These are phyloP conservation scores for Aspergillus carlsbadensis DNA, from an alignment of 495 filamentous ascomycete species.

Conservation along the genomic window DNA sequence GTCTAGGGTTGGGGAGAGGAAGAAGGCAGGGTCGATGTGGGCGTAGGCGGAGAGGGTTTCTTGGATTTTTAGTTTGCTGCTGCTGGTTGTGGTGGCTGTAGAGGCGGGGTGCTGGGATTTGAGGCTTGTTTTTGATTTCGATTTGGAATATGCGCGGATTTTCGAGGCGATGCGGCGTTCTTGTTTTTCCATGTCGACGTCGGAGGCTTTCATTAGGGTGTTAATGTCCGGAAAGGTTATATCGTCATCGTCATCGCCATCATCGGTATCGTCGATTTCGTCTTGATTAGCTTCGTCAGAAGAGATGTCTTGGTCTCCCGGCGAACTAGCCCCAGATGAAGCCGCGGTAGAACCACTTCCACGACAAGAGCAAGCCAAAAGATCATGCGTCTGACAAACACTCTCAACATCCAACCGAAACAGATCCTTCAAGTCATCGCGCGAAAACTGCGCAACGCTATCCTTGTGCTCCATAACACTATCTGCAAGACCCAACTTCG, in stretches of 20 bases:
- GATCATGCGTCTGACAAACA: conserved; percentile 63
- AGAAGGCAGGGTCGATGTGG: conserved; percentile 60
- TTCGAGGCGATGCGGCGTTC: conserved; percentile 41
- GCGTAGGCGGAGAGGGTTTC: conserved; percentile 64
- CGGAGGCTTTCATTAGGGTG: conserved; percentile 53
- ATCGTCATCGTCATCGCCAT: conserved; percentile 38
- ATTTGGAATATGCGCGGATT: conserved; percentile 14
- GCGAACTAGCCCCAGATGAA: not conserved
- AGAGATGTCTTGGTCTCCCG: conserved; percentile 15
- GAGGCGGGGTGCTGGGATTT: too few relatives aligned
- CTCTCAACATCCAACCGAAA: conserved; percentile 65
- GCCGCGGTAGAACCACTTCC: conserved; percentile 47
- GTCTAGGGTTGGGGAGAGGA: conserved; percentile 19
- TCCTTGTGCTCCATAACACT: conserved; percentile 66
- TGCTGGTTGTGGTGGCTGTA: not conserved
- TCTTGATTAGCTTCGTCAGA: conserved; percentile 25
- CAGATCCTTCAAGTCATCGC: conserved; percentile 67
- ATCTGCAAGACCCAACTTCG: conserved; percentile 70
- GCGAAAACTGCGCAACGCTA: conserved; percentile 58
- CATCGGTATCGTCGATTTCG: conserved; percentile 33
- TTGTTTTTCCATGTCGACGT: conserved; percentile 62
- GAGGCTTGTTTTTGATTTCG: not conserved
- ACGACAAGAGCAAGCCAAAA: conserved; percentile 66
- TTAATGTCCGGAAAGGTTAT: conserved; percentile 32
- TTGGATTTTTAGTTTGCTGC: conserved; percentile 45